Percentiles rank a stretch among this genome's conserved stretches.
Evolutionary conservation across 2,329 filamentous ascomycete species (phyloP).

Genomic region (Neurospora crassa): DNA sequence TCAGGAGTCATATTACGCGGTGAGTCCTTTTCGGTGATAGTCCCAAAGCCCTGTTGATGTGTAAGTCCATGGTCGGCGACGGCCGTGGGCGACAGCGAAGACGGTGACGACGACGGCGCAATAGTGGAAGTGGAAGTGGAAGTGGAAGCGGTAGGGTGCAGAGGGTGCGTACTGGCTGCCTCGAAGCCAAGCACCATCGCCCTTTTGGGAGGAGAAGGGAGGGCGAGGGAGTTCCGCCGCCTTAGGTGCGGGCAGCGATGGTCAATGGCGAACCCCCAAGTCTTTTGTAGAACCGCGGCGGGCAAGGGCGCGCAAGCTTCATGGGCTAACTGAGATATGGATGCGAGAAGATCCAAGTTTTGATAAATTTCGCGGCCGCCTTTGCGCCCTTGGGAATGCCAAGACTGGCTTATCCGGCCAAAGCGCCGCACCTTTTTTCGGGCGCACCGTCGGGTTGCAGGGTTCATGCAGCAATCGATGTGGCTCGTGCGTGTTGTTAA

Average conservation of each 20-base stretch:
- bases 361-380: slow-evolving; percentile 7
- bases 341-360: slow-evolving; percentile 2
- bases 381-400: neutral
- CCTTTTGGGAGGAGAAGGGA: slow-evolving; percentile 6
- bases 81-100: slow-evolving; percentile 4
- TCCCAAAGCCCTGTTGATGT: slow-evolving; percentile 9
- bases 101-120: slow-evolving; percentile 10
- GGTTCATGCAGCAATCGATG: neutral
- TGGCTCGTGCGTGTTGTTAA: neutral
- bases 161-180: slow-evolving; percentile 11
- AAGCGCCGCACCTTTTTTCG: slow-evolving; percentile 1
- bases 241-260: slow-evolving; percentile 10
- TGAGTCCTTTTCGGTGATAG: slow-evolving; percentile 8
- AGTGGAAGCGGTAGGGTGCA: neutral
- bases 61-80: slow-evolving; percentile 18
- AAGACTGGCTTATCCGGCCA: neutral
- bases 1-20: slow-evolving; percentile 27
- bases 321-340: neutral
- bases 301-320: slow-evolving; percentile 6
- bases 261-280: slow-evolving; percentile 6
- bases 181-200: slow-evolving; percentile 19
- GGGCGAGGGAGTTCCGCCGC: slow-evolving; percentile 11
- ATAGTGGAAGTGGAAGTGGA: slow-evolving; percentile 5
- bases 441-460: neutral
- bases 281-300: slow-evolving; percentile 8